Evolutionary conservation across 441 rosid species (phyloP).

Genomic region (Raphanus hybrid): DNA sequence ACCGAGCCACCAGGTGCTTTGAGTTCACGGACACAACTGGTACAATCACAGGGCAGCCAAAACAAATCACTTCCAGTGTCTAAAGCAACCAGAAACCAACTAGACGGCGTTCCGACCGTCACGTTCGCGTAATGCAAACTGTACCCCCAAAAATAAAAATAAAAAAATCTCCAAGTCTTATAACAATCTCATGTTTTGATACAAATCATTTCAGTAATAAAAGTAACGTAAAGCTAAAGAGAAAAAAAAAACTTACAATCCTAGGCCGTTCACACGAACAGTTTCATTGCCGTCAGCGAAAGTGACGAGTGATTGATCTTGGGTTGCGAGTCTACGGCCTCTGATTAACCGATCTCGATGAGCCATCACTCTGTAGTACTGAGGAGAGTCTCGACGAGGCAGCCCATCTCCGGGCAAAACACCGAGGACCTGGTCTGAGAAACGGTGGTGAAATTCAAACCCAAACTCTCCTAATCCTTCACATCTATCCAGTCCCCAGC

Average conservation of each 20-base stretch:
- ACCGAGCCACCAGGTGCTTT: conserved; percentile 39
- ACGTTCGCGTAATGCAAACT: conserved; percentile 91
- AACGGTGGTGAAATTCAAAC: conserved; percentile 83
- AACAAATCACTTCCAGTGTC: conserved; percentile 91
- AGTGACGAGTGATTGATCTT: conserved; percentile 51
- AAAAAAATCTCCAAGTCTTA: neutral
- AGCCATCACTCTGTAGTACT: conserved; percentile 72
- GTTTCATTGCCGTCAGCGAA: conserved; percentile 82
- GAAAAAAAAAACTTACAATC: conserved; percentile 57
- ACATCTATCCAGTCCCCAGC: conserved; percentile 36
- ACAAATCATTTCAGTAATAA: neutral
- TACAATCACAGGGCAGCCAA: conserved; percentile 92
- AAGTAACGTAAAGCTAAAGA: neutral
- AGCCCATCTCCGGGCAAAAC: conserved; percentile 52
- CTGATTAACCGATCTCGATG: conserved; percentile 66
- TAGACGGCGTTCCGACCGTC: conserved; percentile 74
- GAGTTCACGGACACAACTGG: conserved; percentile 55
- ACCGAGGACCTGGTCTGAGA: conserved; percentile 62
- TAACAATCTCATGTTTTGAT: too few relatives aligned
- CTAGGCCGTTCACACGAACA: conserved; percentile 63
- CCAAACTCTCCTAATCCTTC: conserved; percentile 58
- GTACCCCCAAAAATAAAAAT: conserved; percentile 19
- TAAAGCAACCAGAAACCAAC: conserved; percentile 80
- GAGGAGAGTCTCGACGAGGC: conserved; percentile 62
- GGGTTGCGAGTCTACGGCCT: conserved; percentile 60